These are phyloP conservation scores for Fusarium goolgardi DNA, from an alignment of 2,329 filamentous ascomycete genomes.

Conservation along the genomic window DNA sequence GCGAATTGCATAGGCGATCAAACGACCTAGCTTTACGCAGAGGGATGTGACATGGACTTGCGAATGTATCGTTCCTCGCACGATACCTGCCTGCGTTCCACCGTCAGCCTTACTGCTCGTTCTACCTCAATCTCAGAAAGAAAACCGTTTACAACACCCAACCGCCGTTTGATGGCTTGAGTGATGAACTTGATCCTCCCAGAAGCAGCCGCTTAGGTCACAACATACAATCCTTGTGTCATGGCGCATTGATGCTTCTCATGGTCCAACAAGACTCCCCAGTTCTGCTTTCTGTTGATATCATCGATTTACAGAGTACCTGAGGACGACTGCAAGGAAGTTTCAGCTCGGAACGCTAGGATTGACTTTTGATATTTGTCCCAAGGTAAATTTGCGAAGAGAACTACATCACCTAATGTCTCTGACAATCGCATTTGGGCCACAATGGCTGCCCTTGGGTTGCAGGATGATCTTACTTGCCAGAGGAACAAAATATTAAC, in stretches of 20 bases:
- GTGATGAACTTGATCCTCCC: not conserved
- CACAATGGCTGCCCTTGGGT: not conserved
- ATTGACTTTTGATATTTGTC: not conserved
- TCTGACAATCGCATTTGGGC: not conserved
- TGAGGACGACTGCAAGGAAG: not conserved
- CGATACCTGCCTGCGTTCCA: slow-evolving; percentile 3
- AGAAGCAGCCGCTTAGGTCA: not conserved
- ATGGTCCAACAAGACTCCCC: not conserved
- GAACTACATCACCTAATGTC: not conserved
- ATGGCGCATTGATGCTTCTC: not conserved
- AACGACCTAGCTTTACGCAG: not conserved
- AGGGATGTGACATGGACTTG: slow-evolving; percentile 7
- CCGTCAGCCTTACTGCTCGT: slow-evolving; percentile 3
- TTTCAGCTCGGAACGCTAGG: not conserved
- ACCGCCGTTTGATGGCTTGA: not conserved
- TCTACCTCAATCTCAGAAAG: not conserved
- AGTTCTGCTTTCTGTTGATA: not conserved
- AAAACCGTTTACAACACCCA: not conserved
- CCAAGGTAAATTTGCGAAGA: not conserved
- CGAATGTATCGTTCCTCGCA: slow-evolving; percentile 4
- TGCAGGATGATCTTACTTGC: not conserved
- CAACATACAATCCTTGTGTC: not conserved
- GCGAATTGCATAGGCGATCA: not conserved
- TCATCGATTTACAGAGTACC: not conserved
- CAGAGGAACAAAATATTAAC: not conserved